Evolutionary conservation across 176 grass and related monocot genomes (phyloP).

Genomic region (Carex pumila): DNA sequence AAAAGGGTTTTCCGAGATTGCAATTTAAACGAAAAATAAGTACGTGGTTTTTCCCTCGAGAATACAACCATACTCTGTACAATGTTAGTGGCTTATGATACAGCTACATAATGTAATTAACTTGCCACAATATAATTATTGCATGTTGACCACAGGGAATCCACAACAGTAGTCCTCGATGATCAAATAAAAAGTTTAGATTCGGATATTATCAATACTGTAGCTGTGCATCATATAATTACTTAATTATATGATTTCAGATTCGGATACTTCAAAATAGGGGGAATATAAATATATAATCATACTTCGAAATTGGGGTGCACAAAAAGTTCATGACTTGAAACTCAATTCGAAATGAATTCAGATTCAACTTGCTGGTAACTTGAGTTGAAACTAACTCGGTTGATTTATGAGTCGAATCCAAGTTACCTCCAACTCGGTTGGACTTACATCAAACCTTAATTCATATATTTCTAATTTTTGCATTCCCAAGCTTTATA

Average conservation of each 20-base stretch:
- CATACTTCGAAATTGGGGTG: not conserved
- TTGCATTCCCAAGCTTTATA: too few relatives aligned
- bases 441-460: too few relatives aligned
- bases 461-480: too few relatives aligned
- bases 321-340: too few relatives aligned
- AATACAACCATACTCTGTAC: not conserved
- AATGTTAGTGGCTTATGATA: not conserved
- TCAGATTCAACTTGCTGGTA: too few relatives aligned
- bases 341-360: too few relatives aligned
- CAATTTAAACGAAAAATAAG: not conserved
- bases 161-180: not conserved
- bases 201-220: too few relatives aligned
- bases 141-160: not conserved
- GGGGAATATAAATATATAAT: too few relatives aligned
- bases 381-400: too few relatives aligned
- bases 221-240: not conserved
- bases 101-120: not conserved
- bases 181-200: not conserved
- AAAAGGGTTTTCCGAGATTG: not conserved
- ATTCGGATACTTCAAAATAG: not conserved
- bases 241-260: not conserved
- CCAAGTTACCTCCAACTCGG: too few relatives aligned
- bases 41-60: not conserved
- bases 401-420: too few relatives aligned
- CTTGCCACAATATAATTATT: not conserved